Evolutionary conservation across 208 protist species (phyloP).

Genomic region (Crithidia sp.): DNA sequence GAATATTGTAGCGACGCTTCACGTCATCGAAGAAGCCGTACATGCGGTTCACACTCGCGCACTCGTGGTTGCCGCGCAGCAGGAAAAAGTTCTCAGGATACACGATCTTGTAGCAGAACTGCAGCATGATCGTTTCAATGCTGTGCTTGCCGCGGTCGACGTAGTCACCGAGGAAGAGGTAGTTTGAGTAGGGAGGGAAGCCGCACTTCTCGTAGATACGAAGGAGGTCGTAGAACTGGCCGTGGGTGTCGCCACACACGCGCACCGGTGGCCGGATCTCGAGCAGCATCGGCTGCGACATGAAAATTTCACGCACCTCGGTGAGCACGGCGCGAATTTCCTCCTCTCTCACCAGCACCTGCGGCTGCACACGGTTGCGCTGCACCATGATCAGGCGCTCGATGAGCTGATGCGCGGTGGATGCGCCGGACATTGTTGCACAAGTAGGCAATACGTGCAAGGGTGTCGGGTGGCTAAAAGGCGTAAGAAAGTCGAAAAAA

Average conservation of each 20-base stretch:
- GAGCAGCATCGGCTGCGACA: conserved; percentile 89
- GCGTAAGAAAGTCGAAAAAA: not conserved
- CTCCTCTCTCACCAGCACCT: conserved; percentile 84
- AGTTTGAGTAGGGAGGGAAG: conserved; percentile 99
- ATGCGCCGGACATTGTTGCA: not conserved
- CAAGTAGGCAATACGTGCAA: not conserved
- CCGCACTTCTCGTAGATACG: conserved; percentile 99
- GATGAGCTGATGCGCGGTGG: conserved; percentile 62
- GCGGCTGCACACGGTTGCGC: conserved; percentile 60
- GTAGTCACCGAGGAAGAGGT: conserved; percentile 99
- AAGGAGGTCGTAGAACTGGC: conserved; percentile 99
- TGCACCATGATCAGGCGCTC: conserved; percentile 73
- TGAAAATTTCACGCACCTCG: conserved; percentile 86
- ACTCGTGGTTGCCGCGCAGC: conserved; percentile 99
- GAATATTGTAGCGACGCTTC: conserved; percentile 93
- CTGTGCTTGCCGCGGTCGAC: conserved; percentile 98
- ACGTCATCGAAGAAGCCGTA: conserved; percentile 99
- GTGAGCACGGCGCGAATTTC: conserved; percentile 78
- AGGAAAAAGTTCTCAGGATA: conserved; percentile 99
- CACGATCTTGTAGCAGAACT: conserved; percentile 96
- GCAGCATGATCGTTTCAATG: conserved; percentile 93
- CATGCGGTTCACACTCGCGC: conserved; percentile 97
- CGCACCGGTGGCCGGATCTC: conserved; percentile 89
- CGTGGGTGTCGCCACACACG: conserved; percentile 97
- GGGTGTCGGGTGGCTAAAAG: not conserved